Evolutionary conservation across 768 basidiomycete species (phyloP).

Genomic region (Russula griseocarnosa): DNA sequence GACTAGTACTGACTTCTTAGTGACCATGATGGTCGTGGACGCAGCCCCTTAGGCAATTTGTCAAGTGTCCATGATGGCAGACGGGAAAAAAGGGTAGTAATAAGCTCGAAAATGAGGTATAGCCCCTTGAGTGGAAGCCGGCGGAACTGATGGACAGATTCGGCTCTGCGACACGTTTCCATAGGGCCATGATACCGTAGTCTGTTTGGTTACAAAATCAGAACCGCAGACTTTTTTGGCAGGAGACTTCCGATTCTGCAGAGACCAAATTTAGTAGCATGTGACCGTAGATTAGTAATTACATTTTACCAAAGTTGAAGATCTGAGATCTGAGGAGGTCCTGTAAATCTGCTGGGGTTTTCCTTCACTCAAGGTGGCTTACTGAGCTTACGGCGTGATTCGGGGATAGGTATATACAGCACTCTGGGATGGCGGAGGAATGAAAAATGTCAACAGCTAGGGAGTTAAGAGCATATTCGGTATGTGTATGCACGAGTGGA

Average conservation of each 20-base stretch:
- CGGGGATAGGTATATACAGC: background rate
- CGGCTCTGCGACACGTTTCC: too few relatives aligned
- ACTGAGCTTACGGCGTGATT: background rate
- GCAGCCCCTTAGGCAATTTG: constrained; percentile 3
- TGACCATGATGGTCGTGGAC: constrained; percentile 21
- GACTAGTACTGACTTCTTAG: constrained; percentile 2
- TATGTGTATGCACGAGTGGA: constrained; percentile 12
- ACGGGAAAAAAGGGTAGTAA: constrained; percentile 15
- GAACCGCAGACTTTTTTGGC: background rate
- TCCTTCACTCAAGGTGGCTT: constrained; percentile 1
- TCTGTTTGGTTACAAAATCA: background rate
- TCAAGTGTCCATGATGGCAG: constrained; percentile 19
- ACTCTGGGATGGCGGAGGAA: background rate
- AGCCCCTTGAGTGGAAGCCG: constrained; percentile 17
- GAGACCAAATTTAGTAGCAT: background rate
- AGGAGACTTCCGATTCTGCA: background rate
- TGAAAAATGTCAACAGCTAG: constrained; percentile 10
- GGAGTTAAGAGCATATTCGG: constrained; percentile 11
- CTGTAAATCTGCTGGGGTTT: background rate
- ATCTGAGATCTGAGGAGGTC: too few relatives aligned
- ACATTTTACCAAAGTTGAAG: too few relatives aligned
- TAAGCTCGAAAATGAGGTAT: constrained; percentile 19
- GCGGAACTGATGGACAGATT: constrained; percentile 22
- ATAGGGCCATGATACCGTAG: too few relatives aligned
- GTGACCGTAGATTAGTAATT: background rate